Evolutionary conservation across 169 alveolate species (phyloP), one percentile per base, ranked within the genome.

Genomic region (Theileria equi): DNA sequence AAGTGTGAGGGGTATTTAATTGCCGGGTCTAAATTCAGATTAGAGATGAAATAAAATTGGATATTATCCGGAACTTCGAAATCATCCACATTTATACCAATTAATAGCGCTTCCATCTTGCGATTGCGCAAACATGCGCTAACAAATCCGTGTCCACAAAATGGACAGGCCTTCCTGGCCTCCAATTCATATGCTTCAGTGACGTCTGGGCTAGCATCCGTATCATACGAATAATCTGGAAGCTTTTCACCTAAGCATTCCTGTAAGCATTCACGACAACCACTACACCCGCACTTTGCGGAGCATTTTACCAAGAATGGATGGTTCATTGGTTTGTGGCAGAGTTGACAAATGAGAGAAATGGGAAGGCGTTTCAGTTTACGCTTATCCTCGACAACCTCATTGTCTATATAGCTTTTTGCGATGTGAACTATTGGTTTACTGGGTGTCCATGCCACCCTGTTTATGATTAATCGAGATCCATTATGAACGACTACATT

Each of bases 361-460:
- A 53, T 41, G 10, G 84, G 84, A 23, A 69, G 48, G 40, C 49
- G 48, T 2, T 43, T n/a, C 16, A 72, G 35, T 0, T 29, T 49
- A 25, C 10, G 50, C 67, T 43, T 59, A 17, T 55, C 77, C 25
- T 48, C 68, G 43, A 31, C 23, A 28, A 64, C 53, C 11, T 35
- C 72, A 0, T 40, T 50, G 13, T 74, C 84, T 19, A 74, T 52
- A 26, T 63, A 31, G n/a, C 76, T 54, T 35, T 48, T 52, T 8
- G 84, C 84, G 16, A 54, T 73, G 73, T 74, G 84, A 19, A 28
- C 66, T 7, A 74, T 74, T n/a, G 79, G 79, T 11, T 47, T 63
- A 8, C 43, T 53, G 13, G 68, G 79, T 11, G 80, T 55, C 84
- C 84, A 74, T 13, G 84, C 84, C 13, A 74, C 73, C 16, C 84